Conservation (phyloP, 352 stramenopile species). For the Pythium graminicola region DNA sequence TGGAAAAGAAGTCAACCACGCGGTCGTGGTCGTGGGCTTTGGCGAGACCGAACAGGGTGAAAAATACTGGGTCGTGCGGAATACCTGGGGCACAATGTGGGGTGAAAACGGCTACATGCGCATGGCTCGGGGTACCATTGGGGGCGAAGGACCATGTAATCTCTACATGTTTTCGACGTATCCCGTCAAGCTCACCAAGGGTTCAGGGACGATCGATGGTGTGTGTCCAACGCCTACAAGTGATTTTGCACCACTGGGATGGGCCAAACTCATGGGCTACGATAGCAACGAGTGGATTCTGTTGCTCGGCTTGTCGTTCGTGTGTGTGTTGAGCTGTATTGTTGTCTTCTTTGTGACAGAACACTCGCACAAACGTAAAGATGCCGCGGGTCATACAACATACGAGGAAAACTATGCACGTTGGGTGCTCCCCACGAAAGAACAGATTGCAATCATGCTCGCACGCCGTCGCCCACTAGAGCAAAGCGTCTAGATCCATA, state of each 20-base stretch:
- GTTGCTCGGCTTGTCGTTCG: slow-evolving; percentile 35
- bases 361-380: slow-evolving; percentile 33
- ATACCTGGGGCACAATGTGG: slow-evolving; percentile 93
- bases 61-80: slow-evolving; percentile 97
- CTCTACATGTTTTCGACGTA: slow-evolving; percentile 72
- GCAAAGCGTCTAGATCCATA: slow-evolving; percentile 15
- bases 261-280: slow-evolving; percentile 34
- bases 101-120: slow-evolving; percentile 96
- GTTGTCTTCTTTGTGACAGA: slow-evolving; percentile 41
- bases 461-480: slow-evolving; percentile 13
- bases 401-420: slow-evolving; percentile 55
- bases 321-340: slow-evolving; percentile 34
- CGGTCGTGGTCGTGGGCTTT: slow-evolving; percentile 88
- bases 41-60: slow-evolving; percentile 83
- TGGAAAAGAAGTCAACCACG: slow-evolving; percentile 82
- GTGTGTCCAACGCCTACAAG: slow-evolving; percentile 29
- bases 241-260: slow-evolving; percentile 36
- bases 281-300: slow-evolving; percentile 30
- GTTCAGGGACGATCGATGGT: slow-evolving; percentile 13
- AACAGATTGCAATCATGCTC: slow-evolving; percentile 41
- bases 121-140: slow-evolving; percentile 87
- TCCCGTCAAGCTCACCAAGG: slow-evolving; percentile 42
- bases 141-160: slow-evolving; percentile 67
- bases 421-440: slow-evolving; percentile 61
- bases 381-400: slow-evolving; percentile 30